Conservation (phyloP, 2,329 filamentous ascomycete genomes). For the Colletotrichum eremochloae region DNA sequence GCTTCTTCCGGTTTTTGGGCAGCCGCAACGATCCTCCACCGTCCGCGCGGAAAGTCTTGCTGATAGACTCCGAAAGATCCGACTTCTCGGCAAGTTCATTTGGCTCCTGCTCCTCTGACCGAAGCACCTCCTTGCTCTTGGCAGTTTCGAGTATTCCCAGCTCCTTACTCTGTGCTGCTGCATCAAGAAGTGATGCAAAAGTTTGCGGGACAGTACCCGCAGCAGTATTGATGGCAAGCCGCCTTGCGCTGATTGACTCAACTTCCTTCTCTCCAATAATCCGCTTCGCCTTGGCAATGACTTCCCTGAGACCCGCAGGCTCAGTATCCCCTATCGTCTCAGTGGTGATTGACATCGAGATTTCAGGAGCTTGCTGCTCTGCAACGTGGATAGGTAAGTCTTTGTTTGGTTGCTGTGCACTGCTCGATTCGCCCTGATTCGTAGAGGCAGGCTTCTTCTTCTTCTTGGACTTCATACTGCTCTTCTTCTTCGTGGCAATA, state of each 20-base stretch:
- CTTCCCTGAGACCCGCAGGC: background rate
- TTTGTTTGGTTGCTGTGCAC: background rate
- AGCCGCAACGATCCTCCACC: constrained; percentile 53
- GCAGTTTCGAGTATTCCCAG: background rate
- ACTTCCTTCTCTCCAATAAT: background rate
- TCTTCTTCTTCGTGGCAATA: constrained; percentile 15
- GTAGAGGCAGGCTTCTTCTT: constrained; percentile 38
- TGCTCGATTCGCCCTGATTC: constrained; percentile 6
- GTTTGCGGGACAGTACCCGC: background rate
- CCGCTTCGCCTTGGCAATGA: background rate
- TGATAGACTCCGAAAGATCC: constrained; percentile 10
- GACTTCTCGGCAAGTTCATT: background rate
- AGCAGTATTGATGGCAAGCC: background rate
- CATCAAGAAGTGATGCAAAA: background rate
- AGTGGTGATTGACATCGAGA: background rate
- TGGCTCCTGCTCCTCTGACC: background rate
- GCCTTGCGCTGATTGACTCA: background rate
- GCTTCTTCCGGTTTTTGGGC: constrained; percentile 48
- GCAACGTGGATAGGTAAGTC: background rate
- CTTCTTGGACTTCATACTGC: constrained; percentile 46
- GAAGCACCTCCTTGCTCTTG: background rate
- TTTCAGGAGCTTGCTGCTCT: background rate
- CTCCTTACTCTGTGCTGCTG: background rate
- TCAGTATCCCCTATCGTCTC: background rate
- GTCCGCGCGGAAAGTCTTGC: constrained; percentile 46